These are phyloP conservation scores for Ascochyta fabae DNA, from an alignment of 2,329 filamentous ascomycete species.

Conservation along the genomic window DNA sequence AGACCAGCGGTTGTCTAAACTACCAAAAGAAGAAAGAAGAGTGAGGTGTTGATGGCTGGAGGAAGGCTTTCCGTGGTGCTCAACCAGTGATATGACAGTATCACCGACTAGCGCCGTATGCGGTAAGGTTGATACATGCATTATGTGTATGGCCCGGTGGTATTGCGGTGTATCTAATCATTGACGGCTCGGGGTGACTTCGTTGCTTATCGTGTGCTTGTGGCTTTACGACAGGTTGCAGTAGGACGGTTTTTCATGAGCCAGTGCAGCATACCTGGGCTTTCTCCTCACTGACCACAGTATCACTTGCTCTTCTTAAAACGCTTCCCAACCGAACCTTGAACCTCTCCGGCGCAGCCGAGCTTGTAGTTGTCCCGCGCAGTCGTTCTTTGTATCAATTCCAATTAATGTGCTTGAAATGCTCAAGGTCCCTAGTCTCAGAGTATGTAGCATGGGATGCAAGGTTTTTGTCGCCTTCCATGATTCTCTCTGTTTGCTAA, in stretches of 20 bases:
- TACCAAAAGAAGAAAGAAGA: constrained; percentile 7
- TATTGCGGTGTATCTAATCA: not conserved
- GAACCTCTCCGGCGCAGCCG: not conserved
- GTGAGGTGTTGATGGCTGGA: constrained; percentile 2
- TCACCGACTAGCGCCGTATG: constrained; percentile 1
- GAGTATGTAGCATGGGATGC: not conserved
- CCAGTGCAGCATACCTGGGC: not conserved
- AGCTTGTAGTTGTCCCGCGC: not conserved
- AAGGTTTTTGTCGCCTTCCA: not conserved
- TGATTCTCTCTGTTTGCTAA: not conserved
- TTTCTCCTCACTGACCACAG: not conserved
- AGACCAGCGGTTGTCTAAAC: not conserved
- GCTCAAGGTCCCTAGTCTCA: not conserved
- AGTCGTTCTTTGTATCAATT: not conserved
- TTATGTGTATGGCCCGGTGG: not conserved
- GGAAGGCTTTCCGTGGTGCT: constrained; percentile 8
- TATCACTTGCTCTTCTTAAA: not conserved
- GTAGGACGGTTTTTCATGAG: not conserved
- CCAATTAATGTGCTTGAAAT: not conserved
- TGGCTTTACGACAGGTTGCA: not conserved
- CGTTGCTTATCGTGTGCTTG: not conserved
- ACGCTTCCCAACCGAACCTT: not conserved
- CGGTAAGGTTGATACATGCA: constrained; percentile 14
- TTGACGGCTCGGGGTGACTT: not conserved
- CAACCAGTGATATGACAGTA: constrained; percentile 4